Evolutionary conservation across 2,329 filamentous ascomycete species (phyloP).

Genomic region (Clarireedia sp.): DNA sequence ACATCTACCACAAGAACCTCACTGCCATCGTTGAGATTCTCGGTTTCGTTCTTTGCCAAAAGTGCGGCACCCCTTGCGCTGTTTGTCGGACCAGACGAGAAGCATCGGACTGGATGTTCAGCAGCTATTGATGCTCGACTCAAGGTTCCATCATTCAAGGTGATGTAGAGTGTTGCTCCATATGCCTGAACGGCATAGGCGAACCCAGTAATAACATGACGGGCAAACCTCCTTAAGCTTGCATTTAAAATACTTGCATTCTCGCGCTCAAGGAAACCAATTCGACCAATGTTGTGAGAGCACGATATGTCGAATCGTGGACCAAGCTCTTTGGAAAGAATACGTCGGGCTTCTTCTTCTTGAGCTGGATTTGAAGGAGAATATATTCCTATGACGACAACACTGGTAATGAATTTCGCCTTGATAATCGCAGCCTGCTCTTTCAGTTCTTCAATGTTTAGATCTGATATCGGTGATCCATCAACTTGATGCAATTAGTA

Average conservation of each 20-base stretch:
- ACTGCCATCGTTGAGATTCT: slow-evolving; percentile 16
- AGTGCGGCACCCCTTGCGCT: slow-evolving; percentile 57
- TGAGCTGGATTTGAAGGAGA: slow-evolving; percentile 50
- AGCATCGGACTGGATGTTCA: slow-evolving; percentile 50
- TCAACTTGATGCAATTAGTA: slow-evolving; percentile 20
- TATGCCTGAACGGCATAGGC: slow-evolving; percentile 42
- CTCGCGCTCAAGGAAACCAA: slow-evolving; percentile 48
- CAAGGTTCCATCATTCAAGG: slow-evolving; percentile 57
- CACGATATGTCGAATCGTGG: slow-evolving; percentile 42
- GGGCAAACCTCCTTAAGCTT: slow-evolving; percentile 50
- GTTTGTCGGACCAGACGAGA: slow-evolving; percentile 56
- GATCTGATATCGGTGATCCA: slow-evolving; percentile 17
- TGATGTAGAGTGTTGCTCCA: slow-evolving; percentile 43
- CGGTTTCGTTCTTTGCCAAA: slow-evolving; percentile 30
- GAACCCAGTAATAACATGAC: slow-evolving; percentile 49
- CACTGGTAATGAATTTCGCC: slow-evolving; percentile 31
- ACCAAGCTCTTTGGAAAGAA: slow-evolving; percentile 33
- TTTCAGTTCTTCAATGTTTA: slow-evolving; percentile 22
- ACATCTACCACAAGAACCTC: slow-evolving; percentile 43
- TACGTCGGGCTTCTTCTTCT: slow-evolving; percentile 41
- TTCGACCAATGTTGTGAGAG: slow-evolving; percentile 41
- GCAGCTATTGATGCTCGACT: slow-evolving; percentile 46
- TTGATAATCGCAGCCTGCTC: slow-evolving; percentile 26
- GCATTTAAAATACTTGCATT: slow-evolving; percentile 60
- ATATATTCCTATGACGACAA: slow-evolving; percentile 51